These are phyloP conservation scores for Colletotrichum sp. DNA, from an alignment of 2,329 filamentous ascomycete species.

Conservation along the genomic window DNA sequence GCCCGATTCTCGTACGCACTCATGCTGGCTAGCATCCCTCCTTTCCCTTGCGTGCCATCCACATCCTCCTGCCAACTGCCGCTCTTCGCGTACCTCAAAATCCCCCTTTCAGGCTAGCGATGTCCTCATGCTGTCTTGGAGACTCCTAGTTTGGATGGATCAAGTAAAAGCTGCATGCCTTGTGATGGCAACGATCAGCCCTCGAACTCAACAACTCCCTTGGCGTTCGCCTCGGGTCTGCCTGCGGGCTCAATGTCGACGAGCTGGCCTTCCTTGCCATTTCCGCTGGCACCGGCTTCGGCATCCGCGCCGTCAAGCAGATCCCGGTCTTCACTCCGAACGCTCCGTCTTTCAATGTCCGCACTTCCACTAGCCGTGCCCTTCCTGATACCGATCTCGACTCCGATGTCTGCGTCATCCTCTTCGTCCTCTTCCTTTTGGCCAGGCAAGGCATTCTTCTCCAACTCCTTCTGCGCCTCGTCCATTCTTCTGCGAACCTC, in stretches of 20 bases:
- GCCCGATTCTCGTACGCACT: background rate
- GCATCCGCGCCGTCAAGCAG: constrained; percentile 78
- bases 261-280: constrained; percentile 35
- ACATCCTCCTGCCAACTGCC: background rate
- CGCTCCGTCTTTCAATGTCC: constrained; percentile 67
- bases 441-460: constrained; percentile 75
- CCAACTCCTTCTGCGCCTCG: constrained; percentile 90
- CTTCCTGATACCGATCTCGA: constrained; percentile 45
- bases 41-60: background rate
- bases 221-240: constrained; percentile 32
- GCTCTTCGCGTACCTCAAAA: background rate
- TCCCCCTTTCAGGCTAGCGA: background rate
- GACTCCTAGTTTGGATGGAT: background rate
- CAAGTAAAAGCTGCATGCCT: background rate
- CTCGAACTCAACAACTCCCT: constrained; percentile 49
- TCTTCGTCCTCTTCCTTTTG: constrained; percentile 73
- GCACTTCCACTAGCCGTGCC: constrained; percentile 45
- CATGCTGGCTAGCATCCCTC: background rate
- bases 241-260: constrained; percentile 35
- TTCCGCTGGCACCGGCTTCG: constrained; percentile 58
- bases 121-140: background rate
- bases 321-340: constrained; percentile 72
- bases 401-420: constrained; percentile 61
- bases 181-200: constrained; percentile 28
- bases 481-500: constrained; percentile 94